Evolutionary conservation across 768 basidiomycete genomes (phyloP), one percentile per base, ranked within the genome.

Genomic region (Amanita rimosa): DNA sequence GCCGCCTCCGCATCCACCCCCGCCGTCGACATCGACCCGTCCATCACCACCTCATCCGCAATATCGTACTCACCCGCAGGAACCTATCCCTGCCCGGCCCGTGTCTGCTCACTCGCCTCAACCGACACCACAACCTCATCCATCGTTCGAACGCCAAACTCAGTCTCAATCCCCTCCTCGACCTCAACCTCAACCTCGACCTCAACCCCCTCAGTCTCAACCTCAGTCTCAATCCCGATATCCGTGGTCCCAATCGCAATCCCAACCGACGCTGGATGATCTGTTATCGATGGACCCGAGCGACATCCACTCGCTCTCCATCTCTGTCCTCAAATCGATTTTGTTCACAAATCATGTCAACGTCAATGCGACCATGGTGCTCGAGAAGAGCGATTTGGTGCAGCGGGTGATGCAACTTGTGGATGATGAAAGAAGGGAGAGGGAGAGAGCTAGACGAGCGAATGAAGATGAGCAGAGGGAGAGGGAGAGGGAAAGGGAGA

Each of bases 371-470:
- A 48, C 47, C 10, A 70, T 81, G 57, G 67, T 93, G 1, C 67
- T 95, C n/a, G 93, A 96, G 68, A 96, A 96, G 68, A 67, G 72
- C 19, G 89, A 92, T 44, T 63, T 92, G n/a, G 86, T 92, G 11
- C 70, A 63, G 37, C 85, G 84, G 58, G 88, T 89, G 21, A 55
- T 67, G 48, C 66, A 63, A 13, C 63, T 91, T 10, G 64, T 90
- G 14, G 81, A 81, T 45, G 80, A 79, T 52, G 85, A 88, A 60
- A 66, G 68, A 53, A 56, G 62, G 26, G 77, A 80, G 42, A 61
- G 80, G 52, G 76, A 74, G 54, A 59, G 74, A 50, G 68, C 72
- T 56, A 60, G 70, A 44, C 57, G 58, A 36, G 67, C 66, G n/a
- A 70, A 73, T 36, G 72, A 76, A 52, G 59, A 54, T 45, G 73